Evolutionary conservation across 1,139 yeast genomes (phyloP).

Genomic region (Saccharomycopsis hybrid): DNA sequence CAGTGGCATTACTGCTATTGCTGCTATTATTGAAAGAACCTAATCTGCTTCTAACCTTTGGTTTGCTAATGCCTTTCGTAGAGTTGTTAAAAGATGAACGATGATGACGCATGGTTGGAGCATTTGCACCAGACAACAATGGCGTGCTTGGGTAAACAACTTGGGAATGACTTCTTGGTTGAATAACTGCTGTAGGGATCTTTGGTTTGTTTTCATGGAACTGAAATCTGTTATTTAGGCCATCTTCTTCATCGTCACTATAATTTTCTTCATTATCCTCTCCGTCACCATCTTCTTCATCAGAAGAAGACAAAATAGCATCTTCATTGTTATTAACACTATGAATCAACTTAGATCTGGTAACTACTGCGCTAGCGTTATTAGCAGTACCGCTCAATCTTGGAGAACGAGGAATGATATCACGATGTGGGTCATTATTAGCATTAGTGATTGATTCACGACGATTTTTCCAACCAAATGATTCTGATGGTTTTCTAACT

Average conservation of each 20-base stretch:
- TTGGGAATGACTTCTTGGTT: constrained; percentile 17
- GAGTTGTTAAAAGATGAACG: constrained; percentile 14
- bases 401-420: constrained; percentile 33
- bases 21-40: constrained; percentile 31
- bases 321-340: constrained; percentile 36
- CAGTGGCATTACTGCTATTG: neutral
- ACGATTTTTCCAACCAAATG: constrained; percentile 25
- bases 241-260: constrained; percentile 20
- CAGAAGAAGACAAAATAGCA: constrained; percentile 38
- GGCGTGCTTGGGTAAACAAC: constrained; percentile 8
- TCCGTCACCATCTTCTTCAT: constrained; percentile 28
- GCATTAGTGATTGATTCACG: constrained; percentile 52
- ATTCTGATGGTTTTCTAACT: constrained; percentile 18
- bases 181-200: constrained; percentile 1
- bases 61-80: constrained; percentile 25
- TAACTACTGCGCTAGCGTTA: constrained; percentile 3
- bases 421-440: constrained; percentile 39
- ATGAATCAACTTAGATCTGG: neutral
- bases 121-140: neutral
- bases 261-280: constrained; percentile 26
- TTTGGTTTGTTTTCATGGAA: constrained; percentile 17
- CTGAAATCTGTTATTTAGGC: constrained; percentile 16
- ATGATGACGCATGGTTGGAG: constrained; percentile 9
- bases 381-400: constrained; percentile 26
- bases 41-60: constrained; percentile 34